A percentile compares a stretch with the other conserved stretches of the same genome.
Conservation (phyloP, 345 rosid species). For the Gynandropsis gynandra region DNA sequence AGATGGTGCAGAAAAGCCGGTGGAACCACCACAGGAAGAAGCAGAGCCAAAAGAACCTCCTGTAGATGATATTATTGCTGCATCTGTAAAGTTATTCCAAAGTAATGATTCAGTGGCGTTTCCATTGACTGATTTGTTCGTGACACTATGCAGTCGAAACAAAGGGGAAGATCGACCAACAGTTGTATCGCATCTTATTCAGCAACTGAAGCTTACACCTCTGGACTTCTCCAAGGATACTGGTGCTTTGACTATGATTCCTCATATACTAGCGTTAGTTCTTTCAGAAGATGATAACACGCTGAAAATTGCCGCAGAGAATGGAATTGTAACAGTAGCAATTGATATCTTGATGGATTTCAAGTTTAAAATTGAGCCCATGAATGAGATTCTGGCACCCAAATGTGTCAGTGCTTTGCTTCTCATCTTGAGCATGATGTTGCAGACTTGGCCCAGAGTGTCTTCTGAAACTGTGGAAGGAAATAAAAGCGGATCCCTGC, state of each 20-base stretch:
- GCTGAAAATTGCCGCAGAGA: slow-evolving; percentile 71
- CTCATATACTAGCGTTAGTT: slow-evolving; percentile 77
- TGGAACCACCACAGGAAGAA: slow-evolving; percentile 49
- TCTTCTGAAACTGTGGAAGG: slow-evolving; percentile 44
- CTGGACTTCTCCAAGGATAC: slow-evolving; percentile 62
- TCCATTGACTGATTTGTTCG: slow-evolving; percentile 78
- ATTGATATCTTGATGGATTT: slow-evolving; percentile 60
- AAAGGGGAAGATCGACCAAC: slow-evolving; percentile 83
- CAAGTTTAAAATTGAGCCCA: slow-evolving; percentile 45
- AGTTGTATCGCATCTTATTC: slow-evolving; percentile 69
- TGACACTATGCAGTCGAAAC: slow-evolving; percentile 78
- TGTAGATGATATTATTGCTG: slow-evolving; percentile 79
- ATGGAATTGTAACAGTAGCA: slow-evolving; percentile 55
- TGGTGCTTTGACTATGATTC: slow-evolving; percentile 65
- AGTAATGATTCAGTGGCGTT: slow-evolving; percentile 66
- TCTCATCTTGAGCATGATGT: slow-evolving; percentile 76
- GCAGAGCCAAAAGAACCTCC: slow-evolving; percentile 56
- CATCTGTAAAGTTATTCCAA: slow-evolving; percentile 67
- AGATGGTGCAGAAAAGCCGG: slow-evolving; percentile 61
- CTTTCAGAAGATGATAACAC: slow-evolving; percentile 75
- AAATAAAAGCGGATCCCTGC: slow-evolving; percentile 39
- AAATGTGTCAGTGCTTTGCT: slow-evolving; percentile 82
- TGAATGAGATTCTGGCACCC: slow-evolving; percentile 49
- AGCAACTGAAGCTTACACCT: slow-evolving; percentile 72
- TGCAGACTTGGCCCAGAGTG: slow-evolving; percentile 58